Conservation (phyloP, 192 early-diverging fungal species). For the Tieghemiomyces parasiticus region DNA sequence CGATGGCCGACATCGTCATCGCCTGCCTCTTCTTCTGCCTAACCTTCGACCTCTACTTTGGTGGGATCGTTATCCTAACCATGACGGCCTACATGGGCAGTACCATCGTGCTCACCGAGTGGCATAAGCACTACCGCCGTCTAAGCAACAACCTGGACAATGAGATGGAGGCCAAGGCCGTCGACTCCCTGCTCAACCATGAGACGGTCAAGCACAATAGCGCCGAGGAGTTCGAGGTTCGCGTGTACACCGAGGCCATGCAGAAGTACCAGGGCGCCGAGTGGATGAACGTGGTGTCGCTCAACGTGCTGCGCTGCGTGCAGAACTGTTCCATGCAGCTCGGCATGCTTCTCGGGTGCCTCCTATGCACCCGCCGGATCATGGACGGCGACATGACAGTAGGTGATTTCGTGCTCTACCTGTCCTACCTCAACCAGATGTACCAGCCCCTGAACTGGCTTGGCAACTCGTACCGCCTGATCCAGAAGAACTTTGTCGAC, state of each 20-base stretch:
- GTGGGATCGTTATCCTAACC: constrained; percentile 70
- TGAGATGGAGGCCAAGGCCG: constrained; percentile 63
- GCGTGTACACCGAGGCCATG: constrained; percentile 64
- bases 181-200: constrained; percentile 94
- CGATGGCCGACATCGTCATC: constrained; percentile 72
- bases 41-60: constrained; percentile 57
- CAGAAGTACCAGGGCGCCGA: constrained; percentile 68
- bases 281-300: constrained; percentile 54
- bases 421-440: constrained; percentile 79
- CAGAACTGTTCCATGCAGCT: constrained; percentile 80
- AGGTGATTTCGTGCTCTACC: constrained; percentile 76
- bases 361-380: constrained; percentile 76
- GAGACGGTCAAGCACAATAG: constrained; percentile 99
- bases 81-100: constrained; percentile 72
- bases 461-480: constrained; percentile 86
- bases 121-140: constrained; percentile 68
- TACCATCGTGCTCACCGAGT: constrained; percentile 79
- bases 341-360: constrained; percentile 64
- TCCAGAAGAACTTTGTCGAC: constrained; percentile 86
- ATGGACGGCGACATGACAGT: constrained; percentile 50
- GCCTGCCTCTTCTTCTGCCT: constrained; percentile 58
- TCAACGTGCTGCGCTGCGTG: constrained; percentile 69
- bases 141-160: constrained; percentile 77
- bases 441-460: constrained; percentile 85
- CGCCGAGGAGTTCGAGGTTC: constrained; percentile 74